Evolutionary conservation across 768 basidiomycete genomes (phyloP).

Genomic region (Mycena leptocephala): DNA sequence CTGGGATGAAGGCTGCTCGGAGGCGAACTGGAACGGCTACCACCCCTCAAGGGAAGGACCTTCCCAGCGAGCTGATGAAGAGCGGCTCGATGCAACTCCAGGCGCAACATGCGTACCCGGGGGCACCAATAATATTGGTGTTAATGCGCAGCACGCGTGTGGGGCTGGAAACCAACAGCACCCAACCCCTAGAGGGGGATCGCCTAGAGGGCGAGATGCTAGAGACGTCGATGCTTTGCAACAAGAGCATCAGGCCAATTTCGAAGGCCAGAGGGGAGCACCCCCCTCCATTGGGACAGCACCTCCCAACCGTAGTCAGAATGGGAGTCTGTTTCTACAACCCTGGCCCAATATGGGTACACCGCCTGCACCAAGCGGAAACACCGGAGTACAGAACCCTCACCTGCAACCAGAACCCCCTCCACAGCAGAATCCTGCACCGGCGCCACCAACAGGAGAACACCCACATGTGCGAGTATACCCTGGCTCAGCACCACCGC

Average conservation of each 20-base stretch:
- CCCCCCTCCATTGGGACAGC: neutral
- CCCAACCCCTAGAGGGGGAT: constrained; percentile 14
- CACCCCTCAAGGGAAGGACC: neutral
- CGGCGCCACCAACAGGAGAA: no score
- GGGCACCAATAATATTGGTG: neutral
- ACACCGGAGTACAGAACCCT: no score
- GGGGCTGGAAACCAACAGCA: constrained; percentile 10
- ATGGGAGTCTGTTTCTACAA: neutral
- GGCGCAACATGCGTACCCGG: constrained; percentile 6
- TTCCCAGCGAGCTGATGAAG: constrained; percentile 7
- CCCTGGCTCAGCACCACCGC: neutral
- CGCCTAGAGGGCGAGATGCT: constrained; percentile 14
- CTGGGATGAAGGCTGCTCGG: neutral
- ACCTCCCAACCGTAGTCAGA: neutral
- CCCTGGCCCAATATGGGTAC: no score
- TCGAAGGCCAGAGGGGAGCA: neutral
- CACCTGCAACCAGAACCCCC: no score
- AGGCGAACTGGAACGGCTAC: constrained; percentile 13
- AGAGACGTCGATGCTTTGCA: neutral
- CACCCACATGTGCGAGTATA: no score
- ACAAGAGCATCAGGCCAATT: neutral
- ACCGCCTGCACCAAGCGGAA: no score
- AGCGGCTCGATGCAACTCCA: no score
- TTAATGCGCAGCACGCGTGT: neutral
- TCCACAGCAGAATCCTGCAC: no score